Conservation (phyloP, 768 basidiomycete genomes). For the Lactarius hengduanensis region DNA sequence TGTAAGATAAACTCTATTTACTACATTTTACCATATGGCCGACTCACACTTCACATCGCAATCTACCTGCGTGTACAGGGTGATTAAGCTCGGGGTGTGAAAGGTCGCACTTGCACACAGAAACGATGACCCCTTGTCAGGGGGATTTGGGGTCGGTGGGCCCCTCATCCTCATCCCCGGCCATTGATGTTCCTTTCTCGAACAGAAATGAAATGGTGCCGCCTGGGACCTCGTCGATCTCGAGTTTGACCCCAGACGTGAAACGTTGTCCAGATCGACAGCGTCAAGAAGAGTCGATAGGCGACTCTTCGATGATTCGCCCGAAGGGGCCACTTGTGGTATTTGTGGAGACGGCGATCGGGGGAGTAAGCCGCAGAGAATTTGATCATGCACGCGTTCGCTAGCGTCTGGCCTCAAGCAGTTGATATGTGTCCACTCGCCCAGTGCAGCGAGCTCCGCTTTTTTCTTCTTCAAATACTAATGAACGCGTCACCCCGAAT, state of each 20-base stretch:
- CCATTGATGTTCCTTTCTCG: constrained; percentile 79
- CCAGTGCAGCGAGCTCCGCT: constrained; percentile 64
- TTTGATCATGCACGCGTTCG: constrained; percentile 59
- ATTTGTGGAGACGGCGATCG: constrained; percentile 4
- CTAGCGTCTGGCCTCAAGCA: constrained; percentile 50
- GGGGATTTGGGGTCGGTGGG: neutral
- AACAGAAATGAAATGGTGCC: constrained; percentile 79
- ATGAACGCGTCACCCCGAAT: neutral
- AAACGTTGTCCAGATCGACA: constrained; percentile 50
- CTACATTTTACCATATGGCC: neutral
- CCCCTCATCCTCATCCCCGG: constrained; percentile 79
- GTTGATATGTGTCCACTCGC: constrained; percentile 84
- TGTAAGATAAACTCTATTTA: neutral
- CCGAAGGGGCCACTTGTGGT: constrained; percentile 15
- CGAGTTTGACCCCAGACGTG: constrained; percentile 38
- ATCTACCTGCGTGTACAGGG: neutral
- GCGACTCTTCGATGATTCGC: constrained; percentile 32
- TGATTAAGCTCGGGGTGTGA: neutral
- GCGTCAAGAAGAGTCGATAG: constrained; percentile 39
- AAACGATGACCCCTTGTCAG: neutral
- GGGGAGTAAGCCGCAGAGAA: constrained; percentile 54
- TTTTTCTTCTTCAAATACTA: constrained; percentile 71
- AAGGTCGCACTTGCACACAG: neutral
- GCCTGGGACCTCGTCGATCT: constrained; percentile 52
- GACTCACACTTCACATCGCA: neutral